These are phyloP conservation scores for Mucuna pruriens DNA, from an alignment of 306 rosid species.

Conservation along the genomic window DNA sequence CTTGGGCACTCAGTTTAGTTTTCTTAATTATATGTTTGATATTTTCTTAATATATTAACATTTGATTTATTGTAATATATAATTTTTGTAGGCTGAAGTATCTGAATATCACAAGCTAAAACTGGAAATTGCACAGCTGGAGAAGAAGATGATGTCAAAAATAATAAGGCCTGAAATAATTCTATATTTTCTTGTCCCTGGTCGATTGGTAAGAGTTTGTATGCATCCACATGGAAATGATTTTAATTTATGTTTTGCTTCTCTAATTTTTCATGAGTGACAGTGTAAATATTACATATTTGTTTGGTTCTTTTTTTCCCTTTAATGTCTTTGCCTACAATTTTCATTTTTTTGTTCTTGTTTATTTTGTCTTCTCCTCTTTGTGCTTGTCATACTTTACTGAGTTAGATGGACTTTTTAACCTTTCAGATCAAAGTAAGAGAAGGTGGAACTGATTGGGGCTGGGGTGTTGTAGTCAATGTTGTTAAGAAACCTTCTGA, in stretches of 20 bases:
- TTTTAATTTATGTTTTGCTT: slow-evolving; percentile 5
- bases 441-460: slow-evolving; percentile 99
- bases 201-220: slow-evolving; percentile 81
- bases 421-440: slow-evolving; percentile 76
- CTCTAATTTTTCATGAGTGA: slow-evolving; percentile 6
- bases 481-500: slow-evolving; percentile 86
- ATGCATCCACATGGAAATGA: not conserved
- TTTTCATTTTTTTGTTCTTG: not conserved
- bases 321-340: not conserved
- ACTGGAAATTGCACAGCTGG: slow-evolving; percentile 80
- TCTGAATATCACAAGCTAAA: slow-evolving; percentile 90
- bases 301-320: not conserved
- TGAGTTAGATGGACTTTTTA: slow-evolving; percentile 33
- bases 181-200: slow-evolving; percentile 87
- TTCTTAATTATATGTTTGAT: slow-evolving; percentile 29
- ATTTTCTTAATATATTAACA: not conserved
- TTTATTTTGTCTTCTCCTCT: not conserved
- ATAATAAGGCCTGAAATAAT: slow-evolving; percentile 93
- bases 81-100: slow-evolving; percentile 70
- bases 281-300: not conserved
- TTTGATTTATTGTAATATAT: slow-evolving; percentile 20
- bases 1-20: not conserved
- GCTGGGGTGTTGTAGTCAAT: slow-evolving; percentile 99
- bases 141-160: slow-evolving; percentile 90
- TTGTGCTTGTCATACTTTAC: not conserved